Evolutionary conservation across 371 early-diverging fungal genomes (phyloP).

Genomic region (Mucor racemosus): DNA sequence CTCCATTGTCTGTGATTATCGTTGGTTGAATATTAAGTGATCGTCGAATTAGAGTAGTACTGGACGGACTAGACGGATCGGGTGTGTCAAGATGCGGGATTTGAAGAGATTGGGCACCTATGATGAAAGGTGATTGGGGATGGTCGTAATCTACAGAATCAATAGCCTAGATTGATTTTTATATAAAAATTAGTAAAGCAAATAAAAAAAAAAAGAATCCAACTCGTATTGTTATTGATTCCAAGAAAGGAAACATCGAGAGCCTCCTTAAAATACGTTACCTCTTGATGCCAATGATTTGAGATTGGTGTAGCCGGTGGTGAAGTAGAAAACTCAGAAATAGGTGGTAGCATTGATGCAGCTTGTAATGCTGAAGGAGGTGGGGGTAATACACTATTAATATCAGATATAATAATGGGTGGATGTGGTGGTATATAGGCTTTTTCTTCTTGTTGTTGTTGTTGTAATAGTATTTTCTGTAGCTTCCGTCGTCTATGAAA

Average conservation of each 20-base stretch:
- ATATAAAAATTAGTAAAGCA: background rate
- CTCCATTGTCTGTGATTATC: background rate
- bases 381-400: conserved; percentile 8
- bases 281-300: conserved; percentile 10
- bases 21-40: conserved; percentile 36
- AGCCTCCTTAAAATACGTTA: conserved; percentile 1
- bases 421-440: background rate
- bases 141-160: conserved; percentile 18
- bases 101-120: conserved; percentile 34
- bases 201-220: background rate
- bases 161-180: conserved; percentile 9
- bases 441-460: conserved; percentile 5
- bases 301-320: background rate
- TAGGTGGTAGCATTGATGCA: background rate
- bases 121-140: conserved; percentile 30
- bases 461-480: conserved; percentile 15
- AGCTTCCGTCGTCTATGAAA: conserved; percentile 27
- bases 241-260: conserved; percentile 5
- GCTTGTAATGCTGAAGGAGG: conserved; percentile 11
- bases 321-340: background rate
- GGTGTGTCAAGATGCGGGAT: conserved; percentile 40
- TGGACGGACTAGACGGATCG: conserved; percentile 11
- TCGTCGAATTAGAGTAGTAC: conserved; percentile 25
- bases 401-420: conserved; percentile 10
- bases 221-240: background rate